These are phyloP conservation scores for Agastache rugosa DNA, from an alignment of 257 asterid species.

Conservation along the genomic window DNA sequence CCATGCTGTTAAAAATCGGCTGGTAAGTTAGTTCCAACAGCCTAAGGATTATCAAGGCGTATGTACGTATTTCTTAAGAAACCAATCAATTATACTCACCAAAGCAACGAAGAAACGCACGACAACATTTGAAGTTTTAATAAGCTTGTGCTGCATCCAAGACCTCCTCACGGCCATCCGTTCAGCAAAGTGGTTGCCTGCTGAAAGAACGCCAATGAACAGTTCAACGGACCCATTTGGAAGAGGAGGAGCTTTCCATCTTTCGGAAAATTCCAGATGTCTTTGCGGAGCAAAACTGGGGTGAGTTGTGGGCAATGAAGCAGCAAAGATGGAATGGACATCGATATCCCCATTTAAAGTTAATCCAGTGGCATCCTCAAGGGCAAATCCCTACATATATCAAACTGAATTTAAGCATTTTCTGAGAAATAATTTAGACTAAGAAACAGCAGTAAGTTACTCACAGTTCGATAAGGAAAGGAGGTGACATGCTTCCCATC, in stretches of 20 bases:
- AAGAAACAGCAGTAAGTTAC: conserved; percentile 35
- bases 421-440: not conserved
- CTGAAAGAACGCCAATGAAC: conserved; percentile 92
- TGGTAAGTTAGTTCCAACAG: conserved; percentile 37
- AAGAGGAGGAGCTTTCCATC: conserved; percentile 88
- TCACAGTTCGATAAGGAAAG: conserved; percentile 91
- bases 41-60: not conserved
- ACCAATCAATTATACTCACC: conserved; percentile 51
- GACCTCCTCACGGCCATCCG: conserved; percentile 94
- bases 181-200: conserved; percentile 97
- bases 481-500: conserved; percentile 97
- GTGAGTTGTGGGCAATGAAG: conserved; percentile 88
- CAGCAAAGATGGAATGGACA: conserved; percentile 76
- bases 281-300: conserved; percentile 95
- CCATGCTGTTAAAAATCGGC: conserved; percentile 57
- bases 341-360: conserved; percentile 80
- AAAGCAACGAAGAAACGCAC: conserved; percentile 94
- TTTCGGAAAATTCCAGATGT: conserved; percentile 77
- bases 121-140: conserved; percentile 75
- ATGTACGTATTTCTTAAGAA: not conserved
- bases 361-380: conserved; percentile 96
- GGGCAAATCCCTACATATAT: conserved; percentile 77
- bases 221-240: conserved; percentile 63
- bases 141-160: conserved; percentile 86
- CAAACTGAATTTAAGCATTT: conserved; percentile 25